Conservation (phyloP, 371 early-diverging fungal genomes). For the Mucor irregularis region DNA sequence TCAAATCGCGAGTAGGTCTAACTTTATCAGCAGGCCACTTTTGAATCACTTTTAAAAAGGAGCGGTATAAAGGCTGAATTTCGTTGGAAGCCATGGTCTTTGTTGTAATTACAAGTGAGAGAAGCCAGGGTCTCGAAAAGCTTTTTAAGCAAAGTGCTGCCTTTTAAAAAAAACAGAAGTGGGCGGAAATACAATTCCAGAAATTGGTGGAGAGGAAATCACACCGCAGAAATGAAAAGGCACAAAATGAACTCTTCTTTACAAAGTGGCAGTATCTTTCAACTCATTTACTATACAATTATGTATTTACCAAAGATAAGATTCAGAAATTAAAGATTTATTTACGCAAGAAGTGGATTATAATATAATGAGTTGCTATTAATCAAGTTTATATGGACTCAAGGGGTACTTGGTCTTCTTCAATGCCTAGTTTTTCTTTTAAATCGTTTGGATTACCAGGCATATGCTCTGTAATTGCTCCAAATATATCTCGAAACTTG, state of each 20-base stretch:
- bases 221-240: too few relatives aligned
- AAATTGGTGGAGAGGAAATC: too few relatives aligned
- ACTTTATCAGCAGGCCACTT: constrained; percentile 64
- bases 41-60: constrained; percentile 52
- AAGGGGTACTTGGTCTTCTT: constrained; percentile 23
- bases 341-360: not conserved
- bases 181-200: too few relatives aligned
- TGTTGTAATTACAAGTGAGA: not conserved
- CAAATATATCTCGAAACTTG: constrained; percentile 23
- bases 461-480: constrained; percentile 19
- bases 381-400: too few relatives aligned
- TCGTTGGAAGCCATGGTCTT: constrained; percentile 18
- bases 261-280: too few relatives aligned
- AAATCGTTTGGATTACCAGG: constrained; percentile 13
- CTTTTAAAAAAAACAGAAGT: too few relatives aligned
- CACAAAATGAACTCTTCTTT: too few relatives aligned
- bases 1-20: constrained; percentile 61
- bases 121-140: constrained; percentile 1
- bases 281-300: too few relatives aligned
- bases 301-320: too few relatives aligned
- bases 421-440: constrained; percentile 26
- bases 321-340: too few relatives aligned
- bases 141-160: too few relatives aligned
- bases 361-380: constrained; percentile 8
- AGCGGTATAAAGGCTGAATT: constrained; percentile 52